These are phyloP conservation scores for Dissophora ornata DNA, from an alignment of 192 early-diverging fungal genomes.

Conservation along the genomic window DNA sequence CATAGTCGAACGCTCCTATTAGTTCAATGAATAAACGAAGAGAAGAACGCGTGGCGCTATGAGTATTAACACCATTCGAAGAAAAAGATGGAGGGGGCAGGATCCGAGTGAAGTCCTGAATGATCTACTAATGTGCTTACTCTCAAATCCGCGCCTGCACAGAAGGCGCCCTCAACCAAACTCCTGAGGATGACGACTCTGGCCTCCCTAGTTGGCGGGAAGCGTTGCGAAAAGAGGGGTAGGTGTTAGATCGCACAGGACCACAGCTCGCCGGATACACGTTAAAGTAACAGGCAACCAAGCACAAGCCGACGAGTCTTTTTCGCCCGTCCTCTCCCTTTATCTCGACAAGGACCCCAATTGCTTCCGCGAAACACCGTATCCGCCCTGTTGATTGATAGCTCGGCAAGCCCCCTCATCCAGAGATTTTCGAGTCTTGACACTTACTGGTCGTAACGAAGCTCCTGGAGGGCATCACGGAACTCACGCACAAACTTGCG, in stretches of 20 bases:
- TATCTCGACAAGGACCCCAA: too few relatives aligned
- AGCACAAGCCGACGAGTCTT: too few relatives aligned
- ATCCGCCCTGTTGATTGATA: too few relatives aligned
- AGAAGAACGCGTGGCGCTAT: neutral
- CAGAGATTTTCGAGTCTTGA: neutral
- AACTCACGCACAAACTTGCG: constrained; percentile 79
- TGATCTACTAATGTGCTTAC: constrained; percentile 42
- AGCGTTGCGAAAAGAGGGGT: neutral
- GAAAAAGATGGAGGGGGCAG: neutral
- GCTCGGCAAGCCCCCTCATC: too few relatives aligned
- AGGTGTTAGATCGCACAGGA: neutral
- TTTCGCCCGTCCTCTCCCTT: too few relatives aligned
- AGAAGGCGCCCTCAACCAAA: constrained; percentile 86
- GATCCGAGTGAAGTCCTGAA: neutral
- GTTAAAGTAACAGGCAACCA: constrained; percentile 14
- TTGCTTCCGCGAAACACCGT: too few relatives aligned
- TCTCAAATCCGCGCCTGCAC: constrained; percentile 96
- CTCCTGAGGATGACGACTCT: constrained; percentile 87
- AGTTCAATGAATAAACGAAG: neutral
- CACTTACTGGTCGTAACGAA: constrained; percentile 73
- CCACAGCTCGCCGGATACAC: neutral
- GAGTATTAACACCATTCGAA: too few relatives aligned
- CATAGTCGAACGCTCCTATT: constrained; percentile 87
- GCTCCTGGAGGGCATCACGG: constrained; percentile 66
- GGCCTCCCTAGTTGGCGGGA: constrained; percentile 53